Evolutionary conservation across 2,329 filamentous ascomycete species (phyloP), one percentile per base, ranked within the genome.

Genomic region (Aspergillus transmontanensis): DNA sequence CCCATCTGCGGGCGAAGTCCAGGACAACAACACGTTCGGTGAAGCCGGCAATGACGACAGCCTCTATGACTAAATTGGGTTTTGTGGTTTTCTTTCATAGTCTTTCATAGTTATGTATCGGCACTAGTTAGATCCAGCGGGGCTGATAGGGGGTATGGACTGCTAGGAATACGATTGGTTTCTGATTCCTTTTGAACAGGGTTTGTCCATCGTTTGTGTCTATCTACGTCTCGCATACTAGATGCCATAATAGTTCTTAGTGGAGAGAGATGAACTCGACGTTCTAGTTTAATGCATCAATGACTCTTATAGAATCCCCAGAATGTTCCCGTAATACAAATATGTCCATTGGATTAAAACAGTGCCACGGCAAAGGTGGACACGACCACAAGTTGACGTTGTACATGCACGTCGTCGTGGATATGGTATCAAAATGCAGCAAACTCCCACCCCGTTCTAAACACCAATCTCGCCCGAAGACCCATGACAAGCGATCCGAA

Each of bases 41-140:
- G 90, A 94, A 74, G 92, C 89, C 71, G 94, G 93, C 73, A 94
- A 96, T 79, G 94, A 98, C 77, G 94, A 97, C 81, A 94, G 94
- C 83, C 91, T 98, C 79, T 98, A 98, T 81, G 92, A 97, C 83
- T 97, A 94, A 86, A 80, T 64, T 68, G 68, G 65, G 63, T 67
- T 50, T 66, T 64, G 67, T 64, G 58, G 59, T 63, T 58, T 65
- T 43, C 60, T 72, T 61, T 64, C 66, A 62, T 56, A 59, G 64
- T 66, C 59, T 23, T 64, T 61, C 64, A 84, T 84, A 74, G 84
- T 77, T 78, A 62, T 59, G 57, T 60, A 61, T 66, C 61, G 64
- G 59, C 62, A 66, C 48, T 67, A 67, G 66, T 63, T 67, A 68
- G 67, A 69, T 68, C 63, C 65, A 66, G 66, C 62, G 62, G 65